Evolutionary conservation across 192 early-diverging fungal species (phyloP), one percentile per base, ranked within the genome.

Genomic region (Backusella luteola): DNA sequence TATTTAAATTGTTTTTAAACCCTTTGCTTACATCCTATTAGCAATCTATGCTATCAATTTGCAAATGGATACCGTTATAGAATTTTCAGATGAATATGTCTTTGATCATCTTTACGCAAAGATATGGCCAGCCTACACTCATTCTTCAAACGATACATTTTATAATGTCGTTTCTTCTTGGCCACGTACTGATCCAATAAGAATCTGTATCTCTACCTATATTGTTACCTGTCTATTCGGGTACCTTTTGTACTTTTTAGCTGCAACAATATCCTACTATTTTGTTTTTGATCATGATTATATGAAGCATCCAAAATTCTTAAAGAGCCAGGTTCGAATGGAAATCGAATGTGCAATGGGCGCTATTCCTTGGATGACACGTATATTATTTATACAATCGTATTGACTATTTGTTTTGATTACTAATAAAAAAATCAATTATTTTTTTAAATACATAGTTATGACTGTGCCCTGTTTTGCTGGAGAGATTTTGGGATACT

Each of bases 381-480:
- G 79, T 76, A 80, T 52, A 71, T 8, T 34, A 52, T 44, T 17
- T 26, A 3, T 1, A 56, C 0, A 11, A 6, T 56, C 2, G 2
- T 56, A 34, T 15, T 44, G 5, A 17, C 42, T n/a, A 29, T 23
- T 29, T 14, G 56, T 63, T 63, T 14, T 9, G 56, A 26, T 63
- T 26, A 26, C 56, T 63, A 63, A 63, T 59, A 26, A n/a, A 49
- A 49, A 49, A 8, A 49, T 1, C 21, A 63, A 29, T 59, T 26
- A 1, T 29, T 12, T 63, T 66, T 32, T 32, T 2, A 32, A 32
- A 35, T n/a, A 4, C 23, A 15, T 75, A 80, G 79, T 92, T 53
- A 82, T 97, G 77, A 98, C 96, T 42, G 87, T 93, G 4, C 97
- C 97, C 38, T 97, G 94, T 94, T 95, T 96, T 79, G 83, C 92